These are phyloP conservation scores for Pneumocystis carinii DNA, from an alignment of 1,139 yeast genomes.

Conservation along the genomic window DNA sequence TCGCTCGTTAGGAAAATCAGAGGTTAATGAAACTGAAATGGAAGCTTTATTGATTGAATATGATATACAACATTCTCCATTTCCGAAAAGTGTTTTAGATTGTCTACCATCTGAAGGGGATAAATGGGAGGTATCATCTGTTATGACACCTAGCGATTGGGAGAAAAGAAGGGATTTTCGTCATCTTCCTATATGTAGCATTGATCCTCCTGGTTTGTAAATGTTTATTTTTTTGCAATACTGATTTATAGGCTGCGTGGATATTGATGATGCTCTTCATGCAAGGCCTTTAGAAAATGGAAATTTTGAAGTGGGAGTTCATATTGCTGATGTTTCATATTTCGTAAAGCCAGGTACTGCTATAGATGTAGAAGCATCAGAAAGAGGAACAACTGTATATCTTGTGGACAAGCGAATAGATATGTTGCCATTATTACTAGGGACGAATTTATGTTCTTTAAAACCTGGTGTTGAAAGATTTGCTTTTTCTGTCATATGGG, in stretches of 20 bases:
- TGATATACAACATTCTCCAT: constrained; percentile 92
- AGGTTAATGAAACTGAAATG: constrained; percentile 88
- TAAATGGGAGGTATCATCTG: constrained; percentile 74
- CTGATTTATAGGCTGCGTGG: constrained; percentile 46
- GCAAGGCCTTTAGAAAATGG: constrained; percentile 78
- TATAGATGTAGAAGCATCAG: constrained; percentile 87
- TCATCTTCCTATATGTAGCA: constrained; percentile 79
- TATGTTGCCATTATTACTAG: constrained; percentile 91
- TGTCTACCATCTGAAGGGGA: constrained; percentile 91
- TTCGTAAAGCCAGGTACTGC: constrained; percentile 90
- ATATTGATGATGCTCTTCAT: constrained; percentile 96
- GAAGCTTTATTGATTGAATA: constrained; percentile 88
- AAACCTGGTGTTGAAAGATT: constrained; percentile 91
- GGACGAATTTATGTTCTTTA: constrained; percentile 90
- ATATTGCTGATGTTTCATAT: constrained; percentile 96
- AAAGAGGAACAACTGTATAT: constrained; percentile 94
- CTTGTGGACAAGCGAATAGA: constrained; percentile 98
- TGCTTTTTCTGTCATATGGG: constrained; percentile 90
- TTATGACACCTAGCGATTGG: constrained; percentile 38
- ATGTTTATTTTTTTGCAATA: background rate
- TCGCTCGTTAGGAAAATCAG: constrained; percentile 75
- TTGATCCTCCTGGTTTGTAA: constrained; percentile 70
- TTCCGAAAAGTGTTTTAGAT: constrained; percentile 77
- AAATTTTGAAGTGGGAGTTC: constrained; percentile 93
- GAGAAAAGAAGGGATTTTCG: constrained; percentile 67